Conservation (phyloP, 2,329 filamentous ascomycete species). For the Alternaria consortialis region DNA sequence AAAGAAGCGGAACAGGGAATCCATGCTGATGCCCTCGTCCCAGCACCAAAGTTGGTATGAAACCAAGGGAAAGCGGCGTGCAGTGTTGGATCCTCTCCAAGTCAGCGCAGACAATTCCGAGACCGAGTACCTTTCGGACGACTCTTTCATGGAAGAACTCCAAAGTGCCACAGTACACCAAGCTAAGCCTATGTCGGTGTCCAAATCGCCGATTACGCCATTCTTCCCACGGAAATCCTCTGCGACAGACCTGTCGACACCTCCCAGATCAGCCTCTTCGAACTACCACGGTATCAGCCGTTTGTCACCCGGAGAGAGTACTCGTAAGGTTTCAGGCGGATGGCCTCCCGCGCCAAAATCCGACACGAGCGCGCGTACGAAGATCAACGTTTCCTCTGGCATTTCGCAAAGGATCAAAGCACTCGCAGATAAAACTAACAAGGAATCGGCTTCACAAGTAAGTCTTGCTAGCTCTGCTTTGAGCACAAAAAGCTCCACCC, state of each 20-base stretch:
- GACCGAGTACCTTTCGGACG: slow-evolving; percentile 71
- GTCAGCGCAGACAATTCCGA: slow-evolving; percentile 51
- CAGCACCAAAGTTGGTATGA: slow-evolving; percentile 41
- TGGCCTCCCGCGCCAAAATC: slow-evolving; percentile 40
- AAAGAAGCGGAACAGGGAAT: slow-evolving; percentile 40
- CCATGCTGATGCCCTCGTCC: slow-evolving; percentile 35
- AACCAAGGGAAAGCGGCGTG: slow-evolving; percentile 51
- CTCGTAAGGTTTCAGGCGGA: slow-evolving; percentile 44
- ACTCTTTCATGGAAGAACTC: slow-evolving; percentile 84
- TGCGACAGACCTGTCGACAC: slow-evolving; percentile 35
- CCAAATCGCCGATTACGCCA: slow-evolving; percentile 82
- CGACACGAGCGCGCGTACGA: slow-evolving; percentile 63
- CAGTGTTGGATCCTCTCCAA: slow-evolving; percentile 53
- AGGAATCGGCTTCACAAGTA: slow-evolving; percentile 46
- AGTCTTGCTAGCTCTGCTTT: slow-evolving; percentile 35
- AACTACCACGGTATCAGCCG: slow-evolving; percentile 38
- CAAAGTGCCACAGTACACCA: slow-evolving; percentile 83
- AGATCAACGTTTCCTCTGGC: slow-evolving; percentile 84
- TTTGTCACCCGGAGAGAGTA: slow-evolving; percentile 39
- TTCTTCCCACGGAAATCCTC: slow-evolving; percentile 59
- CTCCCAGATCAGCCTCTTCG: slow-evolving; percentile 49
- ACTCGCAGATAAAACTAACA: slow-evolving; percentile 77
- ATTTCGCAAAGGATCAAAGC: slow-evolving; percentile 96
- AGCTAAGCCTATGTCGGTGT: slow-evolving; percentile 75
- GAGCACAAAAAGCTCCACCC: slow-evolving; percentile 39